phyloP scores from a whole-genome alignment of 23 red algal genomes.

The Chondrus crispus region DNA sequence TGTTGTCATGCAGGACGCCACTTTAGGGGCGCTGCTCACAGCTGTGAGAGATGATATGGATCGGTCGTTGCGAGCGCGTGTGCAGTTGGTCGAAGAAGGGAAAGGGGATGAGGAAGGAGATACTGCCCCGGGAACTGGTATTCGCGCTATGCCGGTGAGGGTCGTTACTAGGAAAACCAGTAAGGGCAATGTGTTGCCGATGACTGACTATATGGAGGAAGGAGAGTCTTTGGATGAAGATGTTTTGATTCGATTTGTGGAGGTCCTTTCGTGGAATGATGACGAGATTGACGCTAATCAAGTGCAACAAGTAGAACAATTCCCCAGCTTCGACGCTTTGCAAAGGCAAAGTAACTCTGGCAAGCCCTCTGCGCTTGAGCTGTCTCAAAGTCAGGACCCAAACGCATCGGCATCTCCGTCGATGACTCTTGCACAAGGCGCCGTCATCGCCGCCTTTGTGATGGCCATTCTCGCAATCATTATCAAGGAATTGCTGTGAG shows the following conservation, averaged over 20 bases:
- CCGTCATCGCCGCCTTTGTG: background rate
- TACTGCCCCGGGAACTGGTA: background rate
- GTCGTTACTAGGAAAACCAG: background rate
- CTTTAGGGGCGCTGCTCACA: background rate
- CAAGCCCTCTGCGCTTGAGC: background rate
- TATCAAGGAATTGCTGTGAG: slow-evolving; percentile 13
- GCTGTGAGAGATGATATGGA: slow-evolving; percentile 28
- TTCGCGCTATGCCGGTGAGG: background rate
- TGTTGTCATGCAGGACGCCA: slow-evolving; percentile 8
- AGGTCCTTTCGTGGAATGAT: slow-evolving; percentile 14
- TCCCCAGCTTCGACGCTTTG: too few species aligned
- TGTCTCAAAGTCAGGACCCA: background rate
- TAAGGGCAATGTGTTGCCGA: background rate
- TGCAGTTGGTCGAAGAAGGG: background rate
- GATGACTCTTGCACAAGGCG: background rate
- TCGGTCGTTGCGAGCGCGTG: slow-evolving; percentile 1
- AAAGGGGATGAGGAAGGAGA: background rate
- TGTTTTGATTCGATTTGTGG: slow-evolving; percentile 8
- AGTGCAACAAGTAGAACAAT: slow-evolving; percentile 9
- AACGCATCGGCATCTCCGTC: background rate
- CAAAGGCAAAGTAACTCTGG: too few species aligned
- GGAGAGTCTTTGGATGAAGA: slow-evolving; percentile 11
- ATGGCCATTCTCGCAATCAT: slow-evolving; percentile 23
- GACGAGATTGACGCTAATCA: background rate
- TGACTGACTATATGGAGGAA: slow-evolving; percentile 20